Evolutionary conservation across 805 yeast genomes (phyloP).

Genomic region (Suhomyces sp.): DNA sequence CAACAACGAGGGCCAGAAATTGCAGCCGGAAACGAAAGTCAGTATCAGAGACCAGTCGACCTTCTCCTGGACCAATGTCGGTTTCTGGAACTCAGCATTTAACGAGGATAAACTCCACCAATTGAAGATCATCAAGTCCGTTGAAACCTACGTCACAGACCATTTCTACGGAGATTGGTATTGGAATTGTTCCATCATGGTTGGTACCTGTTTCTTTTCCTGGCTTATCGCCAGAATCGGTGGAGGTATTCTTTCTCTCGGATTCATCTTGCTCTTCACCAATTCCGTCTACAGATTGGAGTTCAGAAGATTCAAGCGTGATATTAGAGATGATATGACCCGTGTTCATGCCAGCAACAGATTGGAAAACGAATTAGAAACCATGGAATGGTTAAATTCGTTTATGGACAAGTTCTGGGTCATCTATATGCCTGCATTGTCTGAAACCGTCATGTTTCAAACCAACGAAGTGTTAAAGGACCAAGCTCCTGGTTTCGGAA

Average conservation of each 20-base stretch:
- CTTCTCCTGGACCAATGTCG: slow-evolving; percentile 43
- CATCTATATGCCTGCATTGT: slow-evolving; percentile 81
- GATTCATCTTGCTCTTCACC: slow-evolving; percentile 57
- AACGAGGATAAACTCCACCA: slow-evolving; percentile 24
- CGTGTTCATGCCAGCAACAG: slow-evolving; percentile 64
- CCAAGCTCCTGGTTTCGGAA: slow-evolving; percentile 80
- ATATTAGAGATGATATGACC: slow-evolving; percentile 72
- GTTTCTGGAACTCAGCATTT: slow-evolving; percentile 31
- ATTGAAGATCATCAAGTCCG: slow-evolving; percentile 27
- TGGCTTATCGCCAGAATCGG: slow-evolving; percentile 67
- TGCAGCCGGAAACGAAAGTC: slow-evolving; percentile 14
- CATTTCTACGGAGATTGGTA: slow-evolving; percentile 71
- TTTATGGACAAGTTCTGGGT: slow-evolving; percentile 83
- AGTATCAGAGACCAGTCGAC: slow-evolving; percentile 30
- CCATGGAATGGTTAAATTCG: slow-evolving; percentile 79
- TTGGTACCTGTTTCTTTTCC: slow-evolving; percentile 71
- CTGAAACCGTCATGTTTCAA: slow-evolving; percentile 68
- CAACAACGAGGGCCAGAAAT: slow-evolving; percentile 6
- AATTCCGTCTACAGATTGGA: slow-evolving; percentile 71
- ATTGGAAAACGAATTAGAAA: slow-evolving; percentile 62
- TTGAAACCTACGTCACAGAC: slow-evolving; percentile 64
- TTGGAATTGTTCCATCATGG: slow-evolving; percentile 60
- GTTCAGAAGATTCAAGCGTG: slow-evolving; percentile 71
- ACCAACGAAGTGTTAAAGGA: slow-evolving; percentile 69
- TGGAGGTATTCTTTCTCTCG: slow-evolving; percentile 62